Conservation (phyloP, 2,329 filamentous ascomycete species). For the Alternaria longipes region DNA sequence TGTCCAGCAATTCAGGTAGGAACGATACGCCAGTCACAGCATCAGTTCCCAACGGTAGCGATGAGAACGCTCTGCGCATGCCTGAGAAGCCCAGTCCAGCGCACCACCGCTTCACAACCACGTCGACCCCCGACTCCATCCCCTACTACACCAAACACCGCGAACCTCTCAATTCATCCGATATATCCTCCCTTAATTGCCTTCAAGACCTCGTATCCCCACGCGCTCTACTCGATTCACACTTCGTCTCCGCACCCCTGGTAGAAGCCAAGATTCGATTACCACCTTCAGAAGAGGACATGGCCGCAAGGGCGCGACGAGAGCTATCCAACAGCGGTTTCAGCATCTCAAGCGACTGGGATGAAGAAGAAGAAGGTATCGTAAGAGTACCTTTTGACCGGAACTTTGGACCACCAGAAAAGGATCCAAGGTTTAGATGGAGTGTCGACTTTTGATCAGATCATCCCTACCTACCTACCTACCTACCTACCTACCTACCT, state of each 20-base stretch:
- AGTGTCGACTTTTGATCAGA: conserved; percentile 53
- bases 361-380: conserved; percentile 28
- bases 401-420: conserved; percentile 41
- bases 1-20: conserved; percentile 42
- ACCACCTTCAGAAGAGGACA: conserved; percentile 43
- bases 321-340: conserved; percentile 33
- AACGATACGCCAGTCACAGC: conserved; percentile 2
- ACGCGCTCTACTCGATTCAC: conserved; percentile 43
- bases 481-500: not conserved
- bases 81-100: conserved; percentile 23
- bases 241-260: conserved; percentile 50
- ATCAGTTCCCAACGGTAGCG: conserved; percentile 7
- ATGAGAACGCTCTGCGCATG: conserved; percentile 28
- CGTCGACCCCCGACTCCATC: conserved; percentile 36
- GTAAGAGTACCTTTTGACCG: conserved; percentile 45
- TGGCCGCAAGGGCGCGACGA: conserved; percentile 28
- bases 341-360: conserved; percentile 30
- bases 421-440: conserved; percentile 53
- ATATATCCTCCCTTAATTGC: conserved; percentile 50
- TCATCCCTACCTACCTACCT: not conserved
- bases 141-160: conserved; percentile 35
- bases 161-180: conserved; percentile 44
- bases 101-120: conserved; percentile 29
- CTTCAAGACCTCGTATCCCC: conserved; percentile 53
- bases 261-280: conserved; percentile 51